These are phyloP conservation scores for Lactifluus piperatus DNA, from an alignment of 768 basidiomycete species.

Conservation along the genomic window DNA sequence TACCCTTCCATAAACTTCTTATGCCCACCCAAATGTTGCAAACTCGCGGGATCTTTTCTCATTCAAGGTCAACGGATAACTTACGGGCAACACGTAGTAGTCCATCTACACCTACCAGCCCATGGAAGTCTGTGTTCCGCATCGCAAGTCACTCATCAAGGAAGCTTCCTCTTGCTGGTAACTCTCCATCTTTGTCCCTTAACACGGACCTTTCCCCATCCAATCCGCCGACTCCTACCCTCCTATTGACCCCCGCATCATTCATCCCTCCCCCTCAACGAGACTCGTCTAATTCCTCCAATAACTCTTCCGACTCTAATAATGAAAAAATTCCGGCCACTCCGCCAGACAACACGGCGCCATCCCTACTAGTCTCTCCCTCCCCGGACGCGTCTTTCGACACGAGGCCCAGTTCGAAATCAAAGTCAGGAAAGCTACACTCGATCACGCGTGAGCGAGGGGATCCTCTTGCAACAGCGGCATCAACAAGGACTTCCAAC, in stretches of 20 bases:
- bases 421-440: slow-evolving; percentile 28
- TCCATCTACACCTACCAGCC: slow-evolving; percentile 20
- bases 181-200: slow-evolving; percentile 41
- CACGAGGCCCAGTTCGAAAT: slow-evolving; percentile 19
- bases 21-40: slow-evolving; percentile 11
- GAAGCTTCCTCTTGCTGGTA: slow-evolving; percentile 35
- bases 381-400: slow-evolving; percentile 15
- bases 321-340: slow-evolving; percentile 24
- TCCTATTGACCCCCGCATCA: slow-evolving; percentile 48
- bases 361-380: slow-evolving; percentile 22
- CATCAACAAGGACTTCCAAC: slow-evolving; percentile 36
- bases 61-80: slow-evolving; percentile 20
- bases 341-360: slow-evolving; percentile 17
- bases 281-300: slow-evolving; percentile 72
- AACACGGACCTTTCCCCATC: slow-evolving; percentile 38
- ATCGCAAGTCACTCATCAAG: slow-evolving; percentile 55
- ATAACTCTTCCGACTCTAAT: slow-evolving; percentile 67
- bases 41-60: slow-evolving; percentile 10
- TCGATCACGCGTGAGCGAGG: slow-evolving; percentile 21
- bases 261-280: slow-evolving; percentile 47
- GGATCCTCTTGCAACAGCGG: slow-evolving; percentile 37
- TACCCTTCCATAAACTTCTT: background rate
- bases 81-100: slow-evolving; percentile 8
- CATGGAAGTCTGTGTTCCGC: slow-evolving; percentile 73
- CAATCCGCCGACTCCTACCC: slow-evolving; percentile 36